Conservation (phyloP, 768 basidiomycete species). For the Lentinula raphanica region DNA sequence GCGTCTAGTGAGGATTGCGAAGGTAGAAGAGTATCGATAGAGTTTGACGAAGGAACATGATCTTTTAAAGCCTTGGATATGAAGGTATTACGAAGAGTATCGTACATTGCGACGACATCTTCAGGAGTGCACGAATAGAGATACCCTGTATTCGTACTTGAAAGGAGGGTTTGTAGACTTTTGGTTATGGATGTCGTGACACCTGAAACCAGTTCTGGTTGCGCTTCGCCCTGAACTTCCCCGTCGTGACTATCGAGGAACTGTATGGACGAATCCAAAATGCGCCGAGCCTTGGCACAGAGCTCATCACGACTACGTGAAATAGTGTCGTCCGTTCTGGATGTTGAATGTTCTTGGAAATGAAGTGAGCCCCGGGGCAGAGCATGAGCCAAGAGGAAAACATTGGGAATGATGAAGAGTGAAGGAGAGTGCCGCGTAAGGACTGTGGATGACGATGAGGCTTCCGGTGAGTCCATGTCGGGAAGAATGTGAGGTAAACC, state of each 20-base stretch:
- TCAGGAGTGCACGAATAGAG: not conserved
- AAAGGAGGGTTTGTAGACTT: not conserved
- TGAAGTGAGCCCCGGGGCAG: not conserved
- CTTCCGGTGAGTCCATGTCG: not conserved
- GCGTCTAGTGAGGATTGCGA: conserved; percentile 26
- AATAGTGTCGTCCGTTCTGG: not conserved
- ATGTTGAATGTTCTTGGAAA: not conserved
- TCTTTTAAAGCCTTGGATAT: not conserved
- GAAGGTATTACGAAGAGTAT: not conserved
- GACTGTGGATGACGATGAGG: not conserved
- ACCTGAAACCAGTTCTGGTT: not conserved
- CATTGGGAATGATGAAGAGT: not conserved
- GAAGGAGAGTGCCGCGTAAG: not conserved
- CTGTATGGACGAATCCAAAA: not conserved
- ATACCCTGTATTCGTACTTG: not conserved
- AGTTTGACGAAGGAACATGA: not conserved
- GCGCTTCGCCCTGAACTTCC: not conserved
- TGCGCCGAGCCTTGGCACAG: not conserved
- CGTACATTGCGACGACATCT: not conserved
- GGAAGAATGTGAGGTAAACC: not conserved
- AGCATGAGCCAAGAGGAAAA: not conserved
- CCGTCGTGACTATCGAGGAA: not conserved
- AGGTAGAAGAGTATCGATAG: conserved; percentile 24
- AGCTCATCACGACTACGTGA: not conserved
- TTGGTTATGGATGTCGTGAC: not conserved